A percentile compares a stretch with the other conserved stretches of the same genome.
Evolutionary conservation across 805 yeast genomes (phyloP).

Genomic region (Zygosaccharomyces siamensis): DNA sequence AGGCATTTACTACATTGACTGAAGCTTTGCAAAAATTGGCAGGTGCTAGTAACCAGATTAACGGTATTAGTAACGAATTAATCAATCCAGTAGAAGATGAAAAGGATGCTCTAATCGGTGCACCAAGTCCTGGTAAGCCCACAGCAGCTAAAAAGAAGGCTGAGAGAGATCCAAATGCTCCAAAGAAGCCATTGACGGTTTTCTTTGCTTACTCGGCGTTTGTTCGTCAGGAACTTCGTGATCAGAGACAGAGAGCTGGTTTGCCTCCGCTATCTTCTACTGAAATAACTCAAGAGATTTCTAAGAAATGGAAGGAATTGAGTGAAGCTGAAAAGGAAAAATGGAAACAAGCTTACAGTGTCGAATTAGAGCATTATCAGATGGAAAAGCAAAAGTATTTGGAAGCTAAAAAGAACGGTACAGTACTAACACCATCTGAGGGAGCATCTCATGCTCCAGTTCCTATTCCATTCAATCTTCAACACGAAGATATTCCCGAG

Average conservation of each 20-base stretch:
- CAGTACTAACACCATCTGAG: constrained; percentile 18
- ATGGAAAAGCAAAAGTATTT: constrained; percentile 43
- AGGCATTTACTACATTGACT: constrained; percentile 42
- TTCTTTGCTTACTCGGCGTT: constrained; percentile 75
- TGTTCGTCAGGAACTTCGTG: constrained; percentile 64
- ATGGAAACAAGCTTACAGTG: constrained; percentile 57
- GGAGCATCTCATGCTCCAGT: constrained; percentile 40
- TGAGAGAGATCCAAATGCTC: constrained; percentile 87
- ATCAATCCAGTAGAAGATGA: constrained; percentile 35
- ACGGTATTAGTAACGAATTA: constrained; percentile 28
- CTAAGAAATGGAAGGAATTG: constrained; percentile 73
- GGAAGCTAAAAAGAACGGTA: constrained; percentile 43
- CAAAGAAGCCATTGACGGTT: constrained; percentile 88
- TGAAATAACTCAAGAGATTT: constrained; percentile 74
- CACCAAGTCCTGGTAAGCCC: constrained; percentile 22
- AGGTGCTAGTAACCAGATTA: constrained; percentile 34
- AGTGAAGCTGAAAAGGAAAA: constrained; percentile 63
- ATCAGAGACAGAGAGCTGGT: constrained; percentile 57
- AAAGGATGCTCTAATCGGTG: constrained; percentile 21
- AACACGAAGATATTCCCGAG: constrained; percentile 20
- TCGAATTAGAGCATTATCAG: constrained; percentile 44
- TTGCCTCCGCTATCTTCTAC: constrained; percentile 62
- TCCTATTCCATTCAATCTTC: constrained; percentile 37
- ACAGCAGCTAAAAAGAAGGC: constrained; percentile 40
- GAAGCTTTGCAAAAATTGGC: constrained; percentile 40